A percentile compares a stretch with the other conserved stretches of the same genome.
These are phyloP conservation scores for Camellia lanceoleosa DNA, from an alignment of 148 eudicot species.

Conservation along the genomic window DNA sequence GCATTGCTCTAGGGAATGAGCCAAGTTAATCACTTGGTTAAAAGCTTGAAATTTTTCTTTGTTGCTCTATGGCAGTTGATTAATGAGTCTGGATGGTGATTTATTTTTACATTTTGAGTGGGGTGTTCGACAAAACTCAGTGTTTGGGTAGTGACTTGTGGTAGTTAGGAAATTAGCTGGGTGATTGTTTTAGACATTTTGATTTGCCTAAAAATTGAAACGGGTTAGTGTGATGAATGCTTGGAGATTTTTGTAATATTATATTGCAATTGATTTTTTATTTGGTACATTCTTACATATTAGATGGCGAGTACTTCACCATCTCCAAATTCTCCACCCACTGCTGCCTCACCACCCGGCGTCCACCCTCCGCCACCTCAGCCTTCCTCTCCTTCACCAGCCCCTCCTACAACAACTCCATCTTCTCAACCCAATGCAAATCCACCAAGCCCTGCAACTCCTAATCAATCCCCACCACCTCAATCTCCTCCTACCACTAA, in stretches of 20 bases:
- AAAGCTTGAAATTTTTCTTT: not conserved
- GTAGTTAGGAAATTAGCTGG: slow-evolving; percentile 27
- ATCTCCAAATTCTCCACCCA: slow-evolving; percentile 41
- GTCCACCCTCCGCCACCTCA: slow-evolving; percentile 21
- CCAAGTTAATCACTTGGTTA: not conserved
- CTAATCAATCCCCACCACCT: slow-evolving; percentile 28
- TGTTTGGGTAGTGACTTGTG: slow-evolving; percentile 14
- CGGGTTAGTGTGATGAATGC: slow-evolving; percentile 17
- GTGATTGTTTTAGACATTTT: slow-evolving; percentile 2
- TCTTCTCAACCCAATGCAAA: slow-evolving; percentile 28
- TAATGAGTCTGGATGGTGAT: not conserved
- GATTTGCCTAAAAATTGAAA: slow-evolving; percentile 14
- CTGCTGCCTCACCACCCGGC: slow-evolving; percentile 38
- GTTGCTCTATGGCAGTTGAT: not conserved
- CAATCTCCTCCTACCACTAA: slow-evolving; percentile 30
- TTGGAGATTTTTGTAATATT: slow-evolving; percentile 12
- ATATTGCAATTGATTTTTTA: slow-evolving; percentile 5
- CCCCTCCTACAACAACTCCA: slow-evolving; percentile 24
- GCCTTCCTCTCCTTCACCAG: slow-evolving; percentile 20
- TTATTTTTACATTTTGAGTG: not conserved
- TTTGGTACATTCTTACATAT: not conserved
- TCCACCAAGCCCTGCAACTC: slow-evolving; percentile 28
- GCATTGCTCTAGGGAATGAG: not conserved
- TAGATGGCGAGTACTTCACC: slow-evolving; percentile 41
- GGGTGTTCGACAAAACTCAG: not conserved